Conservation (phyloP, 495 filamentous ascomycete species). For the Talaromyces nanjingensis region DNA sequence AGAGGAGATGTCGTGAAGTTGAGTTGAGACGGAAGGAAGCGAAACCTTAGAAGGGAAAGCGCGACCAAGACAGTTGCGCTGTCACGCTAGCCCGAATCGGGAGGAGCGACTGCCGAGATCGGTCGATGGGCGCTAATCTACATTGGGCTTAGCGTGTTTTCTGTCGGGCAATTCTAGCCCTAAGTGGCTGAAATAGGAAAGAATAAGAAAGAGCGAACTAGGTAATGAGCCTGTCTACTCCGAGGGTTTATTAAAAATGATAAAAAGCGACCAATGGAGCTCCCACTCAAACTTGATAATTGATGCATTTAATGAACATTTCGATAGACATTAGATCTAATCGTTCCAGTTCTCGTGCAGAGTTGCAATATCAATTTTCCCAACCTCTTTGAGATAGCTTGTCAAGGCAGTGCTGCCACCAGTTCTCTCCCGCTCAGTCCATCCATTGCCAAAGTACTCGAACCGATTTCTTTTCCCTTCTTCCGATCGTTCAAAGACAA, state of each 20-base stretch:
- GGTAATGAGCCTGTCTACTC: too few relatives aligned
- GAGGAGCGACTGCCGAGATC: not conserved
- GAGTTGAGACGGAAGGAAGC: not conserved
- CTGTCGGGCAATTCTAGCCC: not conserved
- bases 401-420: not conserved
- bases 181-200: not conserved
- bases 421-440: not conserved
- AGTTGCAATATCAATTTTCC: not conserved
- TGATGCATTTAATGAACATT: not conserved
- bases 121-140: not conserved
- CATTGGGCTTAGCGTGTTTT: not conserved
- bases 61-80: not conserved
- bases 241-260: too few relatives aligned
- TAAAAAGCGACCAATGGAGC: too few relatives aligned
- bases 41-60: not conserved
- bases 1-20: not conserved
- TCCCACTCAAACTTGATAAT: too few relatives aligned
- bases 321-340: not conserved
- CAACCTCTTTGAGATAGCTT: slow-evolving; percentile 1
- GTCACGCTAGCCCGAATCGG: not conserved
- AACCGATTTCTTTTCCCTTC: slow-evolving; percentile 1
- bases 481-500: slow-evolving; percentile 3
- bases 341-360: slow-evolving; percentile 7
- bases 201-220: too few relatives aligned
- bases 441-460: slow-evolving; percentile 6